Base-by-base conservation (phyloP, 371 early-diverging fungal genomes). In the Cokeromyces recurvatus region DNA sequence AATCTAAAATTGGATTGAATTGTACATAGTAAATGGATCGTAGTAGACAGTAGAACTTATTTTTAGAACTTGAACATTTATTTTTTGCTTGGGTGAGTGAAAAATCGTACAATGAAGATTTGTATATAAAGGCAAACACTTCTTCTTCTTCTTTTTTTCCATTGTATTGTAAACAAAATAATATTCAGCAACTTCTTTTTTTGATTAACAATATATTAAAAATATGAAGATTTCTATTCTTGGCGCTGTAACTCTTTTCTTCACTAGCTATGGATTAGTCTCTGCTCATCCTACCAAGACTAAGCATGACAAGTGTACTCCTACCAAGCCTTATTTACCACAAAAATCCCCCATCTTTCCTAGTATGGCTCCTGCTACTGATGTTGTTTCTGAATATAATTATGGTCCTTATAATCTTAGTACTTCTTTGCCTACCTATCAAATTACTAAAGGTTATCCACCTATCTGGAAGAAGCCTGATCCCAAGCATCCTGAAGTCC, bases 391-490 rank as follows among this genome's bases (percentile, higher is more conserved):
- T 19, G 12, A 20, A 2, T 55, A 55, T 11, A 49, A 55, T 17
- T 27, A 37, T 35, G 50, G 46, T 14, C 50, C 55, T 27, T 49
- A 55, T 22, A 27, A 55, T 20, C 29, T 37, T 8, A 21, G 42
- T 24, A 10, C 19, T 20, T 2, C 39, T n/a, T 36, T 55, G 32
- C 29, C 49, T 16, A 43, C 45, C 2, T 6, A 32, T 2, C 29
- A 38, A 1, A 27, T 54, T 19, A 16, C 22, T 19, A n/a, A n/a
- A n/a, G 64, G 55, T 7, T 74, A 74, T 25, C 74, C 74, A 32
- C 49, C 51, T 25, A 51, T 59, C 10, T 74, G 70, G 71, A 31
- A 19, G n/a, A 32, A 51, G 0, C 68, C 74, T 25, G 39, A 53
- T 23, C 56, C 62, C 3, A 42, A 48, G 17, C 43, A 44, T 32